Conservation (phyloP, 495 filamentous ascomycete species). For the Xeromyces bisporus region DNA sequence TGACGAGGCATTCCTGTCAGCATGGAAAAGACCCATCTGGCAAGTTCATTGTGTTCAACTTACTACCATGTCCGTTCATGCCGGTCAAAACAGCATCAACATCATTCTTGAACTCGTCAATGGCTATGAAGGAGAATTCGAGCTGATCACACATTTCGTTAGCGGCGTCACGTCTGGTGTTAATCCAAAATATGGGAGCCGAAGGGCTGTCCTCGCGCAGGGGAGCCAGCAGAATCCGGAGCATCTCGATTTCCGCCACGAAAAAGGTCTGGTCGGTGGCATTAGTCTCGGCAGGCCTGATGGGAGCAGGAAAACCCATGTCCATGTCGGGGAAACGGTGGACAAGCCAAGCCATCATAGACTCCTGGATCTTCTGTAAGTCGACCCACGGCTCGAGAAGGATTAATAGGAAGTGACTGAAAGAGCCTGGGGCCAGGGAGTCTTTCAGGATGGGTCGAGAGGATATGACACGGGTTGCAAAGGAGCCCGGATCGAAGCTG, state of each 20-base stretch:
- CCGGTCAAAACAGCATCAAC: slow-evolving; percentile 1
- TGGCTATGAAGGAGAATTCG: slow-evolving; percentile 6
- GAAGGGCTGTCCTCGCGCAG: slow-evolving; percentile 4
- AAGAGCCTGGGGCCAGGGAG: slow-evolving; percentile 9
- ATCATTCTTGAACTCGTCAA: slow-evolving; percentile 10
- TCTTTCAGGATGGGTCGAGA: slow-evolving; percentile 3
- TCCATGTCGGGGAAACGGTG: slow-evolving; percentile 2
- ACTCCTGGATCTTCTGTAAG: slow-evolving; percentile 6
- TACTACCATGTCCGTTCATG: slow-evolving; percentile 4
- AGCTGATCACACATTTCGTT: slow-evolving; percentile 7
- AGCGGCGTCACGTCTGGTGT: slow-evolving; percentile 2
- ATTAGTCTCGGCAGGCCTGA: slow-evolving; percentile 1
- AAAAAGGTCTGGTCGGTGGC: slow-evolving; percentile 8
- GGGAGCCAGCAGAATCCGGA: slow-evolving; percentile 10
- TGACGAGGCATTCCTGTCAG: too few relatives aligned
- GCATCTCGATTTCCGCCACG: slow-evolving; percentile 7
- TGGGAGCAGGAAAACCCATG: not conserved
- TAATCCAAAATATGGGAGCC: slow-evolving; percentile 8
- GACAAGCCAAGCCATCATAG: slow-evolving; percentile 6
- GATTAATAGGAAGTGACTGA: slow-evolving; percentile 10
- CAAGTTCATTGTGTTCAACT: too few relatives aligned
- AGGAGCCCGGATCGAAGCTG: not conserved
- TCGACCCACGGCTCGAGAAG: slow-evolving; percentile 4
- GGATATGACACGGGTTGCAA: slow-evolving; percentile 1
- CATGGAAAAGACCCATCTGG: too few relatives aligned